phyloP scores from a whole-genome alignment of 2,329 filamentous ascomycete genomes.

The Coniochaeta sp. region DNA sequence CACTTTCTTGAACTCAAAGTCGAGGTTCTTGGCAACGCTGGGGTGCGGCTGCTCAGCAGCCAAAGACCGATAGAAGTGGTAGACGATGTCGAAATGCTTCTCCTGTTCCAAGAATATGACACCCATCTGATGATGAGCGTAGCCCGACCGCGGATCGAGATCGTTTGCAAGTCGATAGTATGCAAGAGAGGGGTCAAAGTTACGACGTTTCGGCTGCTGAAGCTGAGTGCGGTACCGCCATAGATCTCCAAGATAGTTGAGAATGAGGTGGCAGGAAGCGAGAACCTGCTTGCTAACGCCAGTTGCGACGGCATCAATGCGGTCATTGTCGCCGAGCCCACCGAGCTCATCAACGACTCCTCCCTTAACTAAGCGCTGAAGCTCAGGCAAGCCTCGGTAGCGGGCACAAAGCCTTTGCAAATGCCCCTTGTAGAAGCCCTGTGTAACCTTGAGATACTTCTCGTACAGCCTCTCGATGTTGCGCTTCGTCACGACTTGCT shows the following conservation, averaged over 20 bases:
- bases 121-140: conserved; percentile 83
- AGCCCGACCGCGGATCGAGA: conserved; percentile 70
- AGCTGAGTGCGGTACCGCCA: conserved; percentile 77
- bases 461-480: conserved; percentile 78
- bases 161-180: conserved; percentile 80
- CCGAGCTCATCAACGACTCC: conserved; percentile 18
- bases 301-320: conserved; percentile 35
- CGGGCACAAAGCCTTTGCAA: conserved; percentile 66
- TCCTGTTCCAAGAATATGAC: conserved; percentile 73
- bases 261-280: conserved; percentile 69
- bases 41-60: conserved; percentile 68
- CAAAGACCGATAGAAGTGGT: conserved; percentile 81
- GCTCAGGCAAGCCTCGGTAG: conserved; percentile 32
- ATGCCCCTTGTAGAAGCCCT: conserved; percentile 82
- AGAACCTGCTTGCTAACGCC: conserved; percentile 54
- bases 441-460: conserved; percentile 78
- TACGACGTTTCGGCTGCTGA: conserved; percentile 63
- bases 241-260: conserved; percentile 85
- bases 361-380: conserved; percentile 37
- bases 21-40: conserved; percentile 67
- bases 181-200: conserved; percentile 71
- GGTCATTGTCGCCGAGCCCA: conserved; percentile 31
- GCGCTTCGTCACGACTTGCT: conserved; percentile 56
- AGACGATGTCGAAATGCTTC: conserved; percentile 78
- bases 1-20: conserved; percentile 60